Conservation (phyloP, 352 stramenopile species). For the Nothophytophthora sp. region DNA sequence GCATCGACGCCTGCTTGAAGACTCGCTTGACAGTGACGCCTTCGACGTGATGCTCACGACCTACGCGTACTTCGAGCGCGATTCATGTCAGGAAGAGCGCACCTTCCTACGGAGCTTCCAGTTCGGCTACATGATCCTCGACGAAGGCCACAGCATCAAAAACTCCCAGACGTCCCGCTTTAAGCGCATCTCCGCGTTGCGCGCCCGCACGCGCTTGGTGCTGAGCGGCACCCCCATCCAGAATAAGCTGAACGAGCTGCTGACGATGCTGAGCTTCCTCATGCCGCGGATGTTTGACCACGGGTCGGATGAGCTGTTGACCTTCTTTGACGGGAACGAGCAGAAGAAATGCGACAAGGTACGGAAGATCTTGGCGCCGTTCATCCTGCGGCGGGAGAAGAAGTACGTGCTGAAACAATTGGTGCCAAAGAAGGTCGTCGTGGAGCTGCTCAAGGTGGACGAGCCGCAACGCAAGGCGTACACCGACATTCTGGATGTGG, state of each 20-base stretch:
- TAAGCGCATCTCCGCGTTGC: constrained; percentile 83
- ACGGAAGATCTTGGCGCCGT: constrained; percentile 95
- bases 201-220: constrained; percentile 71
- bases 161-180: constrained; percentile 91
- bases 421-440: constrained; percentile 78
- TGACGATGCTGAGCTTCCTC: constrained; percentile 91
- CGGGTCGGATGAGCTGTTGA: constrained; percentile 76
- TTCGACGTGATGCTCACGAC: constrained; percentile 92
- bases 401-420: constrained; percentile 94
- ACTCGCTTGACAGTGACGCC: constrained; percentile 41
- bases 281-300: constrained; percentile 92
- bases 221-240: constrained; percentile 91
- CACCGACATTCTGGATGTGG: constrained; percentile 62
- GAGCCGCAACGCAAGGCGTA: constrained; percentile 88
- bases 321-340: constrained; percentile 82
- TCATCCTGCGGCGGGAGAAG: constrained; percentile 97
- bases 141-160: constrained; percentile 94
- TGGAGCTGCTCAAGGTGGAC: constrained; percentile 86
- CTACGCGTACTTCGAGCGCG: constrained; percentile 92
- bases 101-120: constrained; percentile 75
- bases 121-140: constrained; percentile 94
- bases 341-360: constrained; percentile 86
- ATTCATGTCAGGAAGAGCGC: constrained; percentile 82
- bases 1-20: constrained; percentile 56
- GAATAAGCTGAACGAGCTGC: constrained; percentile 88